phyloP scores from a whole-genome alignment of 2,329 filamentous ascomycete species.

The Trichoderma pleuroti region DNA sequence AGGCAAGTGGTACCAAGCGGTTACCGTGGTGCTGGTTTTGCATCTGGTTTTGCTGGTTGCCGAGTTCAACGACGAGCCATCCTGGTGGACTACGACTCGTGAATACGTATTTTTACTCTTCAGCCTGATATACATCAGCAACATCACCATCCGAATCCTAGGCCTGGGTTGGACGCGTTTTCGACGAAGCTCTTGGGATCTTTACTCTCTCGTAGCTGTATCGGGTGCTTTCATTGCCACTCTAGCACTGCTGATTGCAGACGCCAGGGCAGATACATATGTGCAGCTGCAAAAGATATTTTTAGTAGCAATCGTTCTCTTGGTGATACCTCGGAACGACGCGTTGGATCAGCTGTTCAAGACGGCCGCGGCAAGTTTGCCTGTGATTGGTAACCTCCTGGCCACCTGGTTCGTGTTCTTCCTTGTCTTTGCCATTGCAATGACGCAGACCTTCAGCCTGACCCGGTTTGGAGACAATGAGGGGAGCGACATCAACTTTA shows the following conservation, averaged over 20 bases:
- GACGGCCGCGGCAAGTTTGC: slow-evolving; percentile 89
- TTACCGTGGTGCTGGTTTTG: slow-evolving; percentile 74
- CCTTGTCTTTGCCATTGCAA: slow-evolving; percentile 90
- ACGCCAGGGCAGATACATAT: slow-evolving; percentile 59
- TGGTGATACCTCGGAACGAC: slow-evolving; percentile 94
- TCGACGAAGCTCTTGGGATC: slow-evolving; percentile 88
- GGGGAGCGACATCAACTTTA: slow-evolving; percentile 80
- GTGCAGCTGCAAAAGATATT: slow-evolving; percentile 89
- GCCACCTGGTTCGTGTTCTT: slow-evolving; percentile 98
- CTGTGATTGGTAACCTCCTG: slow-evolving; percentile 83
- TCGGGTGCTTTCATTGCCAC: slow-evolving; percentile 74
- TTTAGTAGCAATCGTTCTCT: slow-evolving; percentile 80
- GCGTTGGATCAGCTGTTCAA: slow-evolving; percentile 98
- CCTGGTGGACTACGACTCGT: slow-evolving; percentile 66
- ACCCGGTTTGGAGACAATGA: slow-evolving; percentile 78
- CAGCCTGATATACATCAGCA: slow-evolving; percentile 76
- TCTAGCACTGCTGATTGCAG: slow-evolving; percentile 68
- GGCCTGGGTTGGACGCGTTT: slow-evolving; percentile 92
- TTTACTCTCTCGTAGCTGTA: slow-evolving; percentile 80
- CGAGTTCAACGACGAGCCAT: slow-evolving; percentile 77
- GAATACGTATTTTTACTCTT: slow-evolving; percentile 77
- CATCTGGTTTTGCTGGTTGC: slow-evolving; percentile 80
- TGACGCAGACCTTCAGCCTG: slow-evolving; percentile 93
- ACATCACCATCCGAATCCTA: slow-evolving; percentile 78
- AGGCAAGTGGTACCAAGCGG: slow-evolving; percentile 81